These are phyloP conservation scores for Suhomyces pyralidae DNA, from an alignment of 805 yeast species.

Conservation along the genomic window DNA sequence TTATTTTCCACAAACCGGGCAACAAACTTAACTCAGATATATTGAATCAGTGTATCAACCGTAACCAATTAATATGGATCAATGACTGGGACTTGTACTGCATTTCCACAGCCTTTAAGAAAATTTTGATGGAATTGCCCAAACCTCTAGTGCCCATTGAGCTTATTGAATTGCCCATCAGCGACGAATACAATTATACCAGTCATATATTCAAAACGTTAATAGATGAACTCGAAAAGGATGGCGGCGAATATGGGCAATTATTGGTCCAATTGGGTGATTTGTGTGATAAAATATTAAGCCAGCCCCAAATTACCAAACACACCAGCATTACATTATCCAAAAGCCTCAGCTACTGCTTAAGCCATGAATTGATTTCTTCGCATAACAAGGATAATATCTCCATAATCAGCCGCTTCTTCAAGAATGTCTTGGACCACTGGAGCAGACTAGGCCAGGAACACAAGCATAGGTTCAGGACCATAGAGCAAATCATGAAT, in stretches of 20 bases:
- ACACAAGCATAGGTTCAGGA: constrained; percentile 10
- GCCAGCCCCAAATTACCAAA: constrained; percentile 35
- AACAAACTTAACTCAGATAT: constrained; percentile 45
- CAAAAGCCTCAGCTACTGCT: constrained; percentile 49
- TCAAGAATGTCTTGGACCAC: constrained; percentile 49
- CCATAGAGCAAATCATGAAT: constrained; percentile 14
- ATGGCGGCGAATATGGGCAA: constrained; percentile 9
- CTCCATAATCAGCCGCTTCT: constrained; percentile 51
- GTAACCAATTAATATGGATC: constrained; percentile 53
- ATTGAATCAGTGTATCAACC: constrained; percentile 46
- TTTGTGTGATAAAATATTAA: constrained; percentile 35
- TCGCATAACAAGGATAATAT: constrained; percentile 44
- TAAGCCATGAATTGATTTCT: constrained; percentile 48
- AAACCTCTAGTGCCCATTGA: constrained; percentile 52
- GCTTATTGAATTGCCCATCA: constrained; percentile 50
- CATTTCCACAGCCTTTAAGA: constrained; percentile 46
- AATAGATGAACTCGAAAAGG: constrained; percentile 10
- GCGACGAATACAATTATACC: constrained; percentile 48
- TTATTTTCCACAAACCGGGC: constrained; percentile 57
- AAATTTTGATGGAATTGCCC: constrained; percentile 50
- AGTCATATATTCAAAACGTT: constrained; percentile 32
- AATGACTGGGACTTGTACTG: constrained; percentile 56
- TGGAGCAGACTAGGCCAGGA: constrained; percentile 39
- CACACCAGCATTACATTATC: constrained; percentile 43
- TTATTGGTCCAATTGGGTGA: constrained; percentile 47